These are phyloP conservation scores for Piper betle DNA, from an alignment of 164 flowering plant genomes.

Conservation along the genomic window DNA sequence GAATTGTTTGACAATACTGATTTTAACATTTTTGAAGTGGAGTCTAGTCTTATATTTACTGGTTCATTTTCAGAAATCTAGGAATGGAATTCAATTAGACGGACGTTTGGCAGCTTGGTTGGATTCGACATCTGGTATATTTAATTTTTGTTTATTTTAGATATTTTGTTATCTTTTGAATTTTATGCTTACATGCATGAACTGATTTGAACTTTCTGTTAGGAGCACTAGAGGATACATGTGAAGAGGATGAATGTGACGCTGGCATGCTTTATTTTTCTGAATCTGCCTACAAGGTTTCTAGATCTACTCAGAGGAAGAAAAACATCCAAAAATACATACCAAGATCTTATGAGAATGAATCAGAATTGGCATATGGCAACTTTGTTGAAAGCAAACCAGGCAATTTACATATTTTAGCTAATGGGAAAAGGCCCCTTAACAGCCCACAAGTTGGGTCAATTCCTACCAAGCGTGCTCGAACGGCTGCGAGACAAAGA, in stretches of 20 bases:
- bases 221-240: constrained; percentile 41
- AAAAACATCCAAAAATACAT: constrained; percentile 30
- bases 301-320: constrained; percentile 46
- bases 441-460: constrained; percentile 48
- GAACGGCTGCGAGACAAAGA: constrained; percentile 92
- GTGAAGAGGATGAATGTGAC: constrained; percentile 78
- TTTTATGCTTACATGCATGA: constrained; percentile 6
- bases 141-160: neutral
- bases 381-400: constrained; percentile 27
- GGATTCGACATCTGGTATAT: constrained; percentile 56
- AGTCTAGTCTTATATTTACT: neutral
- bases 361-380: constrained; percentile 38
- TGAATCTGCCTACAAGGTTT: constrained; percentile 44
- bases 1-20: too few relatives aligned
- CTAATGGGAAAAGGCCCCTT: constrained; percentile 54
- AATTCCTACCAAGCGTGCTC: constrained; percentile 78
- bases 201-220: constrained; percentile 19
- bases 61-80: constrained; percentile 39
- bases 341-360: constrained; percentile 41
- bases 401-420: constrained; percentile 32
- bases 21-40: neutral
- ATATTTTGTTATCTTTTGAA: too few relatives aligned
- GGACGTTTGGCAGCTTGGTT: constrained; percentile 56
- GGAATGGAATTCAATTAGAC: constrained; percentile 37
- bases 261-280: constrained; percentile 43